These are phyloP conservation scores for Rhodomyrtus psidioides DNA, from an alignment of 441 rosid species.

Conservation along the genomic window DNA sequence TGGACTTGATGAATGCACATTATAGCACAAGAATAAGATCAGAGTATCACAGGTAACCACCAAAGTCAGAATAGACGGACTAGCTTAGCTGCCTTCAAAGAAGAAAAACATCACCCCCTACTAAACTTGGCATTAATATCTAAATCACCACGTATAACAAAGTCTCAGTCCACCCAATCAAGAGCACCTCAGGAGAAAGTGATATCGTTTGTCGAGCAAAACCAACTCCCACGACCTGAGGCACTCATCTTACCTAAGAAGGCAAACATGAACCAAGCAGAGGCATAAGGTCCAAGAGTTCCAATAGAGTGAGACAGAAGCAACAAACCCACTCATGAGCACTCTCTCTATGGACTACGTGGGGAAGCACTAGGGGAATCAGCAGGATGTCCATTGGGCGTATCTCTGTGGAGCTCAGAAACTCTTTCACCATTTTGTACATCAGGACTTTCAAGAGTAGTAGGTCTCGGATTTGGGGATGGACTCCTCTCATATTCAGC, in stretches of 20 bases:
- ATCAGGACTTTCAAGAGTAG: neutral
- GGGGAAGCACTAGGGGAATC: rapidly evolving
- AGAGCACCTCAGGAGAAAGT: neutral
- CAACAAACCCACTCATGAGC: neutral
- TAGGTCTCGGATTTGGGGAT: neutral
- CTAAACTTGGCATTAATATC: neutral
- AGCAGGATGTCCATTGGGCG: neutral
- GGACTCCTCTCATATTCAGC: neutral
- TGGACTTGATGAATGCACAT: too few relatives aligned
- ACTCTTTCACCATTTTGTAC: neutral
- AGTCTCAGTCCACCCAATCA: neutral
- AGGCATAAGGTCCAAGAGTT: neutral
- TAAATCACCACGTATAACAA: too few relatives aligned
- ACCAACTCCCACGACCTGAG: neutral
- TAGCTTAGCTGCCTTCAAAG: neutral
- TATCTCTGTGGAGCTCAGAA: neutral
- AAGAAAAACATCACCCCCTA: neutral
- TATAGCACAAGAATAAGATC: too few relatives aligned
- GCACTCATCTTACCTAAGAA: neutral
- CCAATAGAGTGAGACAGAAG: neutral
- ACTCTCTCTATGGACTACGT: neutral
- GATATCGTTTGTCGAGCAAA: neutral
- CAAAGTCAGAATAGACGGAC: neutral
- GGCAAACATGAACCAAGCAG: neutral
- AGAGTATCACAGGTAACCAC: neutral